Evolutionary conservation across 1,284 basidiomycete genomes (phyloP), one percentile per base, ranked within the genome.

Genomic region (Ganoderma leucocontextum): DNA sequence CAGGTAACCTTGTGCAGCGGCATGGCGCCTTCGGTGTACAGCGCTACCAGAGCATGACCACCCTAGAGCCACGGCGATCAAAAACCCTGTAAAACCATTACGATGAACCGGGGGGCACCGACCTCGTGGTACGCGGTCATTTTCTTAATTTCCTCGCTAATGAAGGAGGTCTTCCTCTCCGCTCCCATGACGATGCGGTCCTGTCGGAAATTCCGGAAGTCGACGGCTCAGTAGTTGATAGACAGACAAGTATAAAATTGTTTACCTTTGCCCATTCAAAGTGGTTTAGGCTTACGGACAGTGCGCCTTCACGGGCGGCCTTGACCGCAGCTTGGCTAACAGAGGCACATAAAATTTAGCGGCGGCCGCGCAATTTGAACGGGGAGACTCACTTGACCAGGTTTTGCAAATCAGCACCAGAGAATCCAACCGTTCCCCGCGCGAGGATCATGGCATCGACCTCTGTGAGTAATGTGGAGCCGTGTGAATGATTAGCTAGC

Each of bases 1-100:
- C 96, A 97, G 22, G 96, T 98, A 35, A 97, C 96, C 84, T 97
- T 98, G 80, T 98, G 96, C 72, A 98, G 81, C 38, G 96, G 96
- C 88, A 96, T 95, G 36, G 96, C 95, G 65, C 96, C 96, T 69
- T 94, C 89, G 0, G 97, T 98, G 78, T 95, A 95, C 44, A 98
- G 81, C 7, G 96, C 95, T 25, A 95, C 90, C 29, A 98, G 87
- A 19, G 96, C 95, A 80, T 98, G 96, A 10, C 96, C 96, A 71
- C 95, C 96, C 90, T 93, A 72, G 70, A 77, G 66, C 73, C 47
- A 59, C 62, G 60, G 66, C 35, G 60, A 63, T 67, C 67, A 70
- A 52, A 68, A 41, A 65, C 61, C 57, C 44, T 61, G 25, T 17
- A 52, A 59, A 47, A 52, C 53, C 38, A 17, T 33, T 36, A 38